Evolutionary conservation across 805 yeast genomes (phyloP).

Genomic region (Yamadazyma sp.): DNA sequence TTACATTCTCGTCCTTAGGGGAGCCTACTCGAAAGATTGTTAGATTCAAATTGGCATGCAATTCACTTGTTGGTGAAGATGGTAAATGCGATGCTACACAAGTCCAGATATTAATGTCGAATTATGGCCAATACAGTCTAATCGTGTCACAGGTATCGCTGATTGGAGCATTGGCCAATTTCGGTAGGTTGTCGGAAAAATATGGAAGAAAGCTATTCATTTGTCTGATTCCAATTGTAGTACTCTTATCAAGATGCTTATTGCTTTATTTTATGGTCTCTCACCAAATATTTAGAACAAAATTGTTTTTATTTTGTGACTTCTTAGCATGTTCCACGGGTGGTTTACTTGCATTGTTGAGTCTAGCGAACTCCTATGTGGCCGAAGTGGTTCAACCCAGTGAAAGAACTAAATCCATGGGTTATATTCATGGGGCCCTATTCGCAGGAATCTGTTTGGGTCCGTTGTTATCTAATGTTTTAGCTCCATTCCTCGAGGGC

Average conservation of each 20-base stretch:
- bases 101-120: slow-evolving; percentile 40
- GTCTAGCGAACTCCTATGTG: slow-evolving; percentile 65
- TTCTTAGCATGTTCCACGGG: slow-evolving; percentile 58
- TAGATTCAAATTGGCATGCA: slow-evolving; percentile 29
- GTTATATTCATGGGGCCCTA: slow-evolving; percentile 57
- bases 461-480: slow-evolving; percentile 54
- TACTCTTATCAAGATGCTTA: slow-evolving; percentile 23
- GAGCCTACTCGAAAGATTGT: slow-evolving; percentile 39
- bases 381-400: slow-evolving; percentile 68
- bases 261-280: slow-evolving; percentile 25
- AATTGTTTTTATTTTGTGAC: slow-evolving; percentile 42
- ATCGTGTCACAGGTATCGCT: slow-evolving; percentile 44
- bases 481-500: background rate
- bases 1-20: slow-evolving; percentile 24
- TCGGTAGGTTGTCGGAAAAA: slow-evolving; percentile 37
- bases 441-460: slow-evolving; percentile 64
- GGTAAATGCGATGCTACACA: slow-evolving; percentile 28
- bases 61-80: slow-evolving; percentile 14
- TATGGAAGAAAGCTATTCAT: slow-evolving; percentile 35
- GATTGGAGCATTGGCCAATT: slow-evolving; percentile 57
- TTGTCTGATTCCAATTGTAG: slow-evolving; percentile 17
- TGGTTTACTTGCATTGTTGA: slow-evolving; percentile 53
- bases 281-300: slow-evolving; percentile 30
- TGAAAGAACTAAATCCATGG: slow-evolving; percentile 57
- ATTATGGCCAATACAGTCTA: slow-evolving; percentile 42